phyloP scores from a whole-genome alignment of 176 grass and related monocot species.

The Raddia guianensis region DNA sequence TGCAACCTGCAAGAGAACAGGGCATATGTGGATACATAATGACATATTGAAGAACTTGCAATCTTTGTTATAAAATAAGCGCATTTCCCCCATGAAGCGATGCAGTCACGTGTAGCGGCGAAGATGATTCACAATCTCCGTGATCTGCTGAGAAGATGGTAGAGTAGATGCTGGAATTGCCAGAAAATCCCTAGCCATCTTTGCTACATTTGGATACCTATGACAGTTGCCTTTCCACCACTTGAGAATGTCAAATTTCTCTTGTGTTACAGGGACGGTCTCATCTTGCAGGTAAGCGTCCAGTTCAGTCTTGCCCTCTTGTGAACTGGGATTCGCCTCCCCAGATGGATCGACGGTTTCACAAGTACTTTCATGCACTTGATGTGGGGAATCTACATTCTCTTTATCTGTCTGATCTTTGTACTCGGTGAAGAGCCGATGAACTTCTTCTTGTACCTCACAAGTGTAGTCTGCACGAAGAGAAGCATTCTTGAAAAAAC shows the following conservation, averaged over 20 bases:
- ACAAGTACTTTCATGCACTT: neutral
- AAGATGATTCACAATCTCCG: neutral
- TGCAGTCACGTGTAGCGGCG: neutral
- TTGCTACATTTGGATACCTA: neutral
- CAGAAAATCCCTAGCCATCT: neutral
- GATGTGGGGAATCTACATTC: neutral
- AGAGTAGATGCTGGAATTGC: neutral
- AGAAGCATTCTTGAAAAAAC: neutral
- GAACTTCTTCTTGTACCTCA: neutral
- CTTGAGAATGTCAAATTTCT: neutral
- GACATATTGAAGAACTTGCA: no score
- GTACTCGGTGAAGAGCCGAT: neutral
- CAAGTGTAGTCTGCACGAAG: neutral
- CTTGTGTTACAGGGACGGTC: neutral
- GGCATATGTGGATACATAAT: no score
- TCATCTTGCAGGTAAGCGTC: neutral
- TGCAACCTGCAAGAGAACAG: no score
- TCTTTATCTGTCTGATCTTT: neutral
- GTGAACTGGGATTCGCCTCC: neutral
- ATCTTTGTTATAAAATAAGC: no score
- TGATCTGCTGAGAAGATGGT: neutral
- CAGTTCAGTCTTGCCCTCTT: neutral
- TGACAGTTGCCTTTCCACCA: conserved; percentile 4
- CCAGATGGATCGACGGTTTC: neutral
- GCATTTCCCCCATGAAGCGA: no score